Evolutionary conservation across 108 stramenopile species (phyloP), one percentile per base, ranked within the genome.

Genomic region (Chaetoceros muelleri): DNA sequence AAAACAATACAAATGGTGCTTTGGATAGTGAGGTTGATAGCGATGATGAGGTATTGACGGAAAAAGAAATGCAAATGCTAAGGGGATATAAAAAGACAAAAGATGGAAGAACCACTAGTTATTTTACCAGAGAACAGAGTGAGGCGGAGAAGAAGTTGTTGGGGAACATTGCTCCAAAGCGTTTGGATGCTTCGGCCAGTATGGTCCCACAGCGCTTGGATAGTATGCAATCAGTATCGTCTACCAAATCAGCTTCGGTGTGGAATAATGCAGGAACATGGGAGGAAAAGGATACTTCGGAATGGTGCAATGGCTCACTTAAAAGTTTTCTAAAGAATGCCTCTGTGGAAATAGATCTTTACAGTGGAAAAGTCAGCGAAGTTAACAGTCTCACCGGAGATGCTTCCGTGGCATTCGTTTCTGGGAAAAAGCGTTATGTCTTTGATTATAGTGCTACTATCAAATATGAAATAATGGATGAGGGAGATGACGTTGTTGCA

Each of bases 161-260:
- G 60, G 95, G 95, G 20, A 92, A 96, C 58, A 97, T 96, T 63
- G 94, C 95, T 18, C 96, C 96, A 44, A 94, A 95, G 66, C 86
- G 79, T 55, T 52, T 96, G 22, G 78, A 84, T 30, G 46, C 56
- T 23, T 52, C 49, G 17, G 54, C 49, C 30, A 63, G 44, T 30
- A 44, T 46, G 20, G 45, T 57, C 18, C 28, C 64, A 61, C 54
- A 16, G 55, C 54, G 30, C 61, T 13, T 56, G 24, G 51, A 48
- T 23, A 52, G 28, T 2, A 24, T 17, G 18, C 31, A 46, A 2
- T 22, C 60, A 8, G 52, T 55, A 1, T 49, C 53, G 17, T 64
- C 59, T 28, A 80, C 68, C 2, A 61, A 56, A 21, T 40, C 34
- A 13, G 34, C 34, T 10, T 80, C 81, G 24, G 86, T 72, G 17